Evolutionary conservation across 805 yeast genomes (phyloP), one percentile per base, ranked within the genome.

Genomic region (Wickerhamomyces tratensis): DNA sequence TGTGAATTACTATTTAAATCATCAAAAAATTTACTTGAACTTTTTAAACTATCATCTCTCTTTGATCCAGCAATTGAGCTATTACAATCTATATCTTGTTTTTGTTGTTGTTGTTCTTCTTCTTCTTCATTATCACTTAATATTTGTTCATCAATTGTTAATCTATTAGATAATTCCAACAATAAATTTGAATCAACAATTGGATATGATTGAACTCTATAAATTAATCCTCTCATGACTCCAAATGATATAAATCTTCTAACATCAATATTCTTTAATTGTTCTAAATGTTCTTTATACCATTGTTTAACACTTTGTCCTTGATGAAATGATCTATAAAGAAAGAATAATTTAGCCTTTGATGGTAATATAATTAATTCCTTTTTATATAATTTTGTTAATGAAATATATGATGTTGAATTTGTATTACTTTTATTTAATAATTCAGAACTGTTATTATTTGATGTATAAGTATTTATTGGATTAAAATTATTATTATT

Each of bases 171-270:
- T 13, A 31, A 31, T 35, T 46, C 61, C 29, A 45, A 39, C 13
- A 43, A 41, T 25, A 51, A 33, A 14, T 47, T 42, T 8, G 52
- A 42, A 29, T 51, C 57, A 20, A 52, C 46, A 9, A 54, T 43
- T 0, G 98, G 97, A 54, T 77, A 86, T 20, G 88, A 67, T 43
- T 83, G 74, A 2, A 88, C 84, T 41, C 97, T 64, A 57, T 88
- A 88, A 8, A 94, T 82, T 6, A 93, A 54, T 0, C 95, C 87
- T 46, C 87, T 74, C 25, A 86, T 66, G 3, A 86, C 72, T 1
- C 99, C 99, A 67, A 89, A 93, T 15, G 88, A 77, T 20, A 93
- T 67, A 51, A 93, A 86, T 42, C 95, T 66, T 48, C 98, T 70
- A 5, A 93, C 68, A 59, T 93, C 99, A 36, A 94, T 77, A 48